Base-by-base conservation (phyloP, 2,329 filamentous ascomycete species). In the Cordyceps sp. region DNA sequence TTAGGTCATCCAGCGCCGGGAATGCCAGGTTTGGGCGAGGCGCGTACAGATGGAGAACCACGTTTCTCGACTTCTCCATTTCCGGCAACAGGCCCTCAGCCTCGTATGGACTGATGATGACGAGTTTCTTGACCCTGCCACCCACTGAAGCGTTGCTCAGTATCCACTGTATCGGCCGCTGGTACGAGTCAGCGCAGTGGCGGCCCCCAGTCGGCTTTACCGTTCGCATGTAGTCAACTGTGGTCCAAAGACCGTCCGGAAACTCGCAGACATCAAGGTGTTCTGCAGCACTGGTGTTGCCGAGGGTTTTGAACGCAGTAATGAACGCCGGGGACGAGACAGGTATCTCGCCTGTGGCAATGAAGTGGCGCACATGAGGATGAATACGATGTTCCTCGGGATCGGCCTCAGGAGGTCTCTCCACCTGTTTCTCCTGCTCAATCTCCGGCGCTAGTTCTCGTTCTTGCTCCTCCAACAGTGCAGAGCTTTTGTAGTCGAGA, bases 101-200 rank as follows among this genome's bases (percentile, higher is more conserved):
- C 39, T 82, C 78, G 25, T 30, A 66, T 0, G 70, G 68, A 38
- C 70, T 78, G 42, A 79, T 57, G 18, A 79, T 48, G 1, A 78
- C 36, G n/a, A 72, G 14, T 7, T n/a, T 14, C 7, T 20, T 18
- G 15, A 32, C 43, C 3, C 8, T 6, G 5, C 12, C 12, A 14
- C 7, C 15, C 13, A n/a, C n/a, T n/a, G n/a, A n/a, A n/a, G 27
- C 21, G 30, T 24, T 33, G 26, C 33, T 42, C 21, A 45, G 27
- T 14, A 49, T 36, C 44, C 44, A 49, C 15, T 50, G 42, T 3
- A 45, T 37, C 0, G 41, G 33, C 0, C 47, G 39, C 4, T 49
- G 42, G 10, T 39, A 50, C 1, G 25, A 37, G 24, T 49, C 45
- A 0, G 31, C 16, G 16, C 26, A 8, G 19, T 9, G n/a, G n/a